phyloP scores from a whole-genome alignment of 192 early-diverging fungal genomes.

The Backusella australiensis region DNA sequence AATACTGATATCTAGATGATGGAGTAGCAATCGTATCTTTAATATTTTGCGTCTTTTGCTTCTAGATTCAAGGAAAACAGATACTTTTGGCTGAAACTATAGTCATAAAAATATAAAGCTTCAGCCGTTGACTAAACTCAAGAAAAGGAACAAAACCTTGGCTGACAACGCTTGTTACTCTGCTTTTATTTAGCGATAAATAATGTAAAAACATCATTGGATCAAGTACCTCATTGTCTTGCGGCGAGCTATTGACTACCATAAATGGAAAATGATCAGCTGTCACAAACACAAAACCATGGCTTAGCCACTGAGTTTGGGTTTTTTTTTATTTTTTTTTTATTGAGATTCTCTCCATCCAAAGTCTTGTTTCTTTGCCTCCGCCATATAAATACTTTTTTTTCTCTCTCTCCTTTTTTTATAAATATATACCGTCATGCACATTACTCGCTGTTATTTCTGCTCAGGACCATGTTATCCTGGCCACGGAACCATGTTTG shows the following conservation, averaged over 20 bases:
- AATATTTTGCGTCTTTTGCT: no score
- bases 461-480: conserved; percentile 97
- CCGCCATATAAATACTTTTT: not conserved
- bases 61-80: no score
- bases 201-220: no score
- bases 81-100: no score
- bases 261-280: not conserved
- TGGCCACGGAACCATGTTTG: conserved; percentile 98
- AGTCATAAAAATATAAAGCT: no score
- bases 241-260: not conserved
- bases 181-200: no score
- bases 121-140: no score
- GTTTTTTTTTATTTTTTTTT: not conserved
- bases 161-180: no score
- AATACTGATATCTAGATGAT: no score
- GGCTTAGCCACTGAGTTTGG: not conserved
- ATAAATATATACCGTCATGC: conserved; percentile 46
- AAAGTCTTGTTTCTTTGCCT: not conserved
- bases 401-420: not conserved
- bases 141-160: no score
- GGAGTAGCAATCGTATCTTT: no score
- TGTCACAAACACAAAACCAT: not conserved
- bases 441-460: conserved; percentile 99
- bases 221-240: no score
- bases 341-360: not conserved